phyloP scores from a whole-genome alignment of 1,139 yeast genomes.

The Sugiyamaella xylanicola region DNA sequence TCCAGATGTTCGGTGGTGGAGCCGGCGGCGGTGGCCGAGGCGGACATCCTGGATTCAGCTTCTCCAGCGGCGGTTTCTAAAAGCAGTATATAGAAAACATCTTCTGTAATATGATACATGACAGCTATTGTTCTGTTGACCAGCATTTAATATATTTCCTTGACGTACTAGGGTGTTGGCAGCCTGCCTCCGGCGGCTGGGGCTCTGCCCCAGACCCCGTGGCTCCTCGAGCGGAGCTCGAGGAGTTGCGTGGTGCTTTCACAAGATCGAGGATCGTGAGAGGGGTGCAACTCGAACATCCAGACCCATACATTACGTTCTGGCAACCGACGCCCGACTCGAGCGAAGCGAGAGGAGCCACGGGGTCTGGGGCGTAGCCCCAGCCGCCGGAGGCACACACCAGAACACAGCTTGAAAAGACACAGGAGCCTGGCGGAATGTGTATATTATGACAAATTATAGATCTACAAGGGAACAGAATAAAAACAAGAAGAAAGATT shows the following conservation, averaged over 20 bases:
- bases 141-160: not conserved
- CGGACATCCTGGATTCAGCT: constrained; percentile 23
- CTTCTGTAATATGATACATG: no score
- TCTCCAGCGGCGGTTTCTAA: constrained; percentile 15
- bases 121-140: no score
- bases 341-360: not conserved
- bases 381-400: constrained; percentile 1
- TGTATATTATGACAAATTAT: constrained; percentile 4
- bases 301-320: no score
- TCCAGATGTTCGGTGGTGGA: constrained; percentile 55
- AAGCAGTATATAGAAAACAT: not conserved
- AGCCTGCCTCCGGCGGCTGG: constrained; percentile 3
- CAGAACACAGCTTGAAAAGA: no score
- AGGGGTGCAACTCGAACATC: no score
- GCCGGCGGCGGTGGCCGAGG: constrained; percentile 20
- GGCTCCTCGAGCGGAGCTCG: not conserved
- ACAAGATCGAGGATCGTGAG: not conserved
- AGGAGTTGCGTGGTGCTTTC: not conserved
- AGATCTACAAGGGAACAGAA: constrained; percentile 4
- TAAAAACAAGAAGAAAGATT: not conserved
- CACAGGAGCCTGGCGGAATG: not conserved
- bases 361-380: constrained; percentile 1
- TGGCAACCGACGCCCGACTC: not conserved
- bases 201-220: not conserved
- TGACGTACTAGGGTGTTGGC: not conserved